Evolutionary conservation across 345 rosid genomes (phyloP).

Genomic region (Populus tremula): DNA sequence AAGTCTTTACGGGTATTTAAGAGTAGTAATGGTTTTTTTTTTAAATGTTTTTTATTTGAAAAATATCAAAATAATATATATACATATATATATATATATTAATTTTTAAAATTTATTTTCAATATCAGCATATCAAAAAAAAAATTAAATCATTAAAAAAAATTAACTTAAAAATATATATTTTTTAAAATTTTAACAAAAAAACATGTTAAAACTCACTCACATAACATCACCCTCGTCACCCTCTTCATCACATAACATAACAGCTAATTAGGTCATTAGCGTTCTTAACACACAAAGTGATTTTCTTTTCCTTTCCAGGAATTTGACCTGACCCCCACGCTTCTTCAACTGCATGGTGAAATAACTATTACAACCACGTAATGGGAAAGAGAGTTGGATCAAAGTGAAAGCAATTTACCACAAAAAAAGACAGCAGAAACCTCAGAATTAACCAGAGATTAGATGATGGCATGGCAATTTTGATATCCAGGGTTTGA

Average conservation of each 20-base stretch:
- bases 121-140: too few species aligned
- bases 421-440: conserved; percentile 9
- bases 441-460: conserved; percentile 91
- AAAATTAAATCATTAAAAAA: too few species aligned
- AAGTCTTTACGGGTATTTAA: conserved; percentile 8
- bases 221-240: too few species aligned
- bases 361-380: conserved; percentile 10
- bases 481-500: conserved; percentile 8
- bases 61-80: too few species aligned
- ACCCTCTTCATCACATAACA: conserved; percentile 62
- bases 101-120: too few species aligned
- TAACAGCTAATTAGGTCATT: conserved; percentile 62
- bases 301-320: conserved; percentile 69
- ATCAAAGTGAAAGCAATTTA: not conserved
- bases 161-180: too few species aligned
- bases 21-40: rapidly evolving
- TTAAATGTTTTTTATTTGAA: too few species aligned
- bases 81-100: too few species aligned
- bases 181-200: too few species aligned
- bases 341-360: conserved; percentile 73
- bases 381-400: not conserved
- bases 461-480: conserved; percentile 76
- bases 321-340: conserved; percentile 64
- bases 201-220: too few species aligned
- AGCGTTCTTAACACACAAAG: conserved; percentile 48